Base-by-base conservation (phyloP, 208 protist species). In the Polymyxa betae region DNA sequence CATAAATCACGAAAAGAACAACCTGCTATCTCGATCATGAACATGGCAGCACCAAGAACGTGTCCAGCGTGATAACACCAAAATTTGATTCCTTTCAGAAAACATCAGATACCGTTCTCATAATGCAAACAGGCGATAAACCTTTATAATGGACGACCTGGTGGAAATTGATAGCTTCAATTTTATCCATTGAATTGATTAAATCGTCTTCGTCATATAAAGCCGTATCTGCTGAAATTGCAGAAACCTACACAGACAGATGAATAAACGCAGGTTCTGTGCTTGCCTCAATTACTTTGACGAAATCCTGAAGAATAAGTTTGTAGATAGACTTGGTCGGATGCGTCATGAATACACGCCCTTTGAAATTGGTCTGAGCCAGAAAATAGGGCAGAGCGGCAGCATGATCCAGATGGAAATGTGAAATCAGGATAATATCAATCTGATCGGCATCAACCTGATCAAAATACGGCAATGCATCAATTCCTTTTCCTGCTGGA, bases 111-210 rank as follows among this genome's bases (percentile, higher is more conserved):
- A 92, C 35, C 40, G 32, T 24, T 32, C 29, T 38, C n/a, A 49
- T 35, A 54, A 16, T 29, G 38, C 54, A 16, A 35, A 68, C 5
- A 78, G 16, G 89, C 29, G 44, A 68, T n/a, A 60, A 45, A 72
- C 43, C 54, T 96, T 97, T 29, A 97, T 94, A 77, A 29, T 68
- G 88, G 87, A 88, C 49, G n/a, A 97, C 95, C 92, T 99, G 97
- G 91, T 99, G 97, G 93, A 98, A 99, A 92, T 99, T 96, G 66
- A 99, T 95, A 32, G 96, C 96, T 91, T 99, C 96, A 90, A 99
- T 99, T 78, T 96, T 97, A 40, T 97, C 93, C 78, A 99, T 95
- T 20, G 95, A 97, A 88, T 93, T 95, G 88, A 97, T 93, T 44
- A 99, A 92, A 94, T 98, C 98, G 90, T 97, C 24, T 29, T 90